Evolutionary conservation across 2,329 filamentous ascomycete species (phyloP), one percentile per base, ranked within the genome.

Genomic region (Botrytis porri): DNA sequence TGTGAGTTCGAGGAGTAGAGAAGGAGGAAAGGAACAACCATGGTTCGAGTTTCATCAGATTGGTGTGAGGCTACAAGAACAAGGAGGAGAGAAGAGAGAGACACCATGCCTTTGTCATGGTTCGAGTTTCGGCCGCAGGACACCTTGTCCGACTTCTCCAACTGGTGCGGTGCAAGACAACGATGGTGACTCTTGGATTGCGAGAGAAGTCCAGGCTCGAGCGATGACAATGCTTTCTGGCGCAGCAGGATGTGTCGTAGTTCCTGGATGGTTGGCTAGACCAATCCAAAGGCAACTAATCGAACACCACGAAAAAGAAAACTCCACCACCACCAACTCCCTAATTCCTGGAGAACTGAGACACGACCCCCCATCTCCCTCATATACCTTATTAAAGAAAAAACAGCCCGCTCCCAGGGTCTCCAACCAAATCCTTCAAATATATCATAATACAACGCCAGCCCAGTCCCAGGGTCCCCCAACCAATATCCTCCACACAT

Each of bases 81-180:
- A 14, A 5, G 25, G 12, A 22, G 2, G 18, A 45, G 18, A 45
- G 6, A 3, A 59, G 54, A 18, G 79, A 29, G 73, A 77, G 54
- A 77, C 74, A 5, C 75, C 76, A 73, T 65, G 41, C 12, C 16
- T 48, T 65, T 48, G 29, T 48, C 63, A 35, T 35, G 12, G 43
- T 48, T 62, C 37, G 43, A 65, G 43, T 18, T n/a, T 9, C 20
- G 35, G 25, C 1, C 29, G 18, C 43, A 14, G 20, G 29, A 32
- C 12, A 51, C 32, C 32, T 48, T 65, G 43, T 48, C 62, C 14
- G 32, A 10, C 22, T 43, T 29, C n/a, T 51, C 7, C 29, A 51
- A 37, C 18, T 22, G 29, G n/a, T 18, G 51, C 18, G 29, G 18
- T 43, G 25, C 16, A 18, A 18, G 1, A 20, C 9, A 41, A 20